These are phyloP conservation scores for Verticillium tricorpus DNA, from an alignment of 2,329 filamentous ascomycete genomes.

Conservation along the genomic window DNA sequence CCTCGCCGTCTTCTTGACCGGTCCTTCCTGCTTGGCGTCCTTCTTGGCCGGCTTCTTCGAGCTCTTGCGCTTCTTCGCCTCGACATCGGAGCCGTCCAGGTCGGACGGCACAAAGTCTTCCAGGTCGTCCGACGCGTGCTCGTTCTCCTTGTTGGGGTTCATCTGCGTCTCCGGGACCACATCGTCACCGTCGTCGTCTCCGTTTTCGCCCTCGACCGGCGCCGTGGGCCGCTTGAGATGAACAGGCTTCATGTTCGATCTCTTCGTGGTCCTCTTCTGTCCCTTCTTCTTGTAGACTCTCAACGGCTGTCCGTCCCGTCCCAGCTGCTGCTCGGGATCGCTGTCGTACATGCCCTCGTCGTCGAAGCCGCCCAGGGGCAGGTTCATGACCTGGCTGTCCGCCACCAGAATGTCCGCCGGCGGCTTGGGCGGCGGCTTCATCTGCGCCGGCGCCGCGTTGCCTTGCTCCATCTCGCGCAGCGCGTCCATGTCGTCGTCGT, in stretches of 20 bases:
- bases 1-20: slow-evolving; percentile 46
- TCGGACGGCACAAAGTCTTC: slow-evolving; percentile 32
- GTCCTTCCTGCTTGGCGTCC: slow-evolving; percentile 28
- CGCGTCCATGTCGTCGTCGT: slow-evolving; percentile 69
- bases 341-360: slow-evolving; percentile 57
- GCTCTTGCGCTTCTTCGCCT: slow-evolving; percentile 16
- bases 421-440: slow-evolving; percentile 14
- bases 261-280: slow-evolving; percentile 71
- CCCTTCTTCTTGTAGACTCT: slow-evolving; percentile 78
- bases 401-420: slow-evolving; percentile 33
- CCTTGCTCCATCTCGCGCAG: slow-evolving; percentile 65
- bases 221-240: slow-evolving; percentile 40
- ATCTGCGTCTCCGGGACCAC: slow-evolving; percentile 34
- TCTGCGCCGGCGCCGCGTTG: slow-evolving; percentile 17
- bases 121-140: slow-evolving; percentile 16
- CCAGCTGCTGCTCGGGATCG: slow-evolving; percentile 45
- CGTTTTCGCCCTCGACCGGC: slow-evolving; percentile 21
- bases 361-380: slow-evolving; percentile 57
- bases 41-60: slow-evolving; percentile 21
- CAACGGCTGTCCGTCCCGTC: slow-evolving; percentile 53
- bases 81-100: slow-evolving; percentile 25
- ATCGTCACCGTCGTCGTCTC: slow-evolving; percentile 25
- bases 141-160: slow-evolving; percentile 20
- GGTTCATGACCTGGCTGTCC: slow-evolving; percentile 37
- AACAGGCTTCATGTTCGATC: slow-evolving; percentile 58